Percentiles rank a stretch among this genome's conserved stretches.
Conservation (phyloP, 2,329 filamentous ascomycete genomes). For the Botryosphaeria dothidea region DNA sequence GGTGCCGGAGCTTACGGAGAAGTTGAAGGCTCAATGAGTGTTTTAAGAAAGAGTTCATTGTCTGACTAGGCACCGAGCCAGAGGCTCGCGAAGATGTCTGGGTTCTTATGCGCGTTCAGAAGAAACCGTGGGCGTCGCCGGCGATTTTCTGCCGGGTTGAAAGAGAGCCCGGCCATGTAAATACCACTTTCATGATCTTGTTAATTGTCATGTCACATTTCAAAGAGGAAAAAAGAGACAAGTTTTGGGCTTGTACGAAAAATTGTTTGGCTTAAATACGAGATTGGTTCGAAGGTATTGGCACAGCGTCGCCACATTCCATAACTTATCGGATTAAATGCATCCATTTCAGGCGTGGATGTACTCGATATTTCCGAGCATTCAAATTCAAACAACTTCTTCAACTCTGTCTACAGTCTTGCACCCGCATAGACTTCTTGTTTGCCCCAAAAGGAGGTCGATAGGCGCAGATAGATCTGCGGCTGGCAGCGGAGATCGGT, state of each 20-base stretch:
- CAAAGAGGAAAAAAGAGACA: background rate
- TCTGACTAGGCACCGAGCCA: background rate
- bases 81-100: background rate
- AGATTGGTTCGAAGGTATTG: too few relatives aligned
- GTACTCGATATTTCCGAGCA: too few relatives aligned
- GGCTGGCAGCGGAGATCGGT: background rate
- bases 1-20: slow-evolving; percentile 94
- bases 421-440: too few relatives aligned
- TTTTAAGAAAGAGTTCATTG: background rate
- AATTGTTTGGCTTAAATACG: too few relatives aligned
- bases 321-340: too few relatives aligned
- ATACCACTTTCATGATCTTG: background rate
- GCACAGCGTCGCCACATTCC: too few relatives aligned
- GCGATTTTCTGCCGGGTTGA: background rate
- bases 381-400: too few relatives aligned
- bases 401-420: too few relatives aligned
- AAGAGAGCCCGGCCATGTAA: background rate
- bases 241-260: background rate
- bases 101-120: background rate
- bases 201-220: background rate
- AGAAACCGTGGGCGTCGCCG: background rate
- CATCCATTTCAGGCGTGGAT: too few relatives aligned
- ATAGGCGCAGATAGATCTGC: background rate
- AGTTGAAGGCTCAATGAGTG: slow-evolving; percentile 65
- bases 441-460: too few relatives aligned